These are phyloP conservation scores for Datisca glomerata DNA, from an alignment of 306 rosid genomes.

Conservation along the genomic window DNA sequence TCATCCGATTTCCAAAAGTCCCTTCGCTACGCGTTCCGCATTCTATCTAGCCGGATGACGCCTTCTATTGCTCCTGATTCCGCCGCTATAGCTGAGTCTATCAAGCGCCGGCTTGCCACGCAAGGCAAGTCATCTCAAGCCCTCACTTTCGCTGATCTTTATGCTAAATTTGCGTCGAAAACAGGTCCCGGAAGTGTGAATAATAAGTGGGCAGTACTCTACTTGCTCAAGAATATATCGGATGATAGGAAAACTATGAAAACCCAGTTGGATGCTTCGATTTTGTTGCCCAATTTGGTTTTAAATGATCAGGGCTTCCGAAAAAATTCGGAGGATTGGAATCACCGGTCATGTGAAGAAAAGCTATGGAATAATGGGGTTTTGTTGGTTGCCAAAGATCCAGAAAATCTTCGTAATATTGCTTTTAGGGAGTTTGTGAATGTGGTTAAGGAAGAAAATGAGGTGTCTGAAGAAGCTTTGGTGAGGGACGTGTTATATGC, in stretches of 20 bases:
- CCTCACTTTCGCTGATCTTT: conserved; percentile 83
- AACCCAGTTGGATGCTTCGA: conserved; percentile 30
- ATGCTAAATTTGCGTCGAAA: conserved; percentile 58
- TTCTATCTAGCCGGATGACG: conserved; percentile 61
- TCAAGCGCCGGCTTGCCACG: conserved; percentile 83
- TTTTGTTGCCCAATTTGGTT: conserved; percentile 50
- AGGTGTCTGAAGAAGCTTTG: conserved; percentile 64
- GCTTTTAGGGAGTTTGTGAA: conserved; percentile 61
- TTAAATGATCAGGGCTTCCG: conserved; percentile 21
- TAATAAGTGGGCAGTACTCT: conserved; percentile 86
- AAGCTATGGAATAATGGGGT: conserved; percentile 63
- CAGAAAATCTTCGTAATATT: conserved; percentile 56
- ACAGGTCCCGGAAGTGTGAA: conserved; percentile 56
- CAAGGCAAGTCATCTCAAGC: conserved; percentile 82
- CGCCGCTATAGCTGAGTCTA: conserved; percentile 80
- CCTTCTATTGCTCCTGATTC: conserved; percentile 82
- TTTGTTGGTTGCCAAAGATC: conserved; percentile 54
- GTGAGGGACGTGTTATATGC: conserved; percentile 85
- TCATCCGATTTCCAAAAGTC: conserved; percentile 42
- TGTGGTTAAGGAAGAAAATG: conserved; percentile 66
- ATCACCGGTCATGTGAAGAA: conserved; percentile 7
- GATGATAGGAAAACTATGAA: conserved; percentile 40
- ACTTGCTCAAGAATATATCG: conserved; percentile 61
- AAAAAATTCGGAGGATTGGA: conserved; percentile 24
- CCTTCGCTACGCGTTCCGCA: conserved; percentile 76